phyloP scores from a whole-genome alignment of 805 yeast species.

The Debaryomyces maramus region DNA sequence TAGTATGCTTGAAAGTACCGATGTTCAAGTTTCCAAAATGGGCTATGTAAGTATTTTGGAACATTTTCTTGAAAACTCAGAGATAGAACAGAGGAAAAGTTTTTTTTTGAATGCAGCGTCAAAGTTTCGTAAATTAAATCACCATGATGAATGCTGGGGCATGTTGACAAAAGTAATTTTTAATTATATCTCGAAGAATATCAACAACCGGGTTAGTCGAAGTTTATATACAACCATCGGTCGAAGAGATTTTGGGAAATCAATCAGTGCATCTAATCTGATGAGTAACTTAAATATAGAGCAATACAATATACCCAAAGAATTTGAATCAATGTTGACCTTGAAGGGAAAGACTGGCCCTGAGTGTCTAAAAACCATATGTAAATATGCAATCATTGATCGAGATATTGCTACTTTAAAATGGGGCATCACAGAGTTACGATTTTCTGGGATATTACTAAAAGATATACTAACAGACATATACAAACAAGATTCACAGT shows the following conservation, averaged over 20 bases:
- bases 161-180: slow-evolving; percentile 20
- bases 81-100: slow-evolving; percentile 2
- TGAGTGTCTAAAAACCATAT: slow-evolving; percentile 21
- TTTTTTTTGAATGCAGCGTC: slow-evolving; percentile 12
- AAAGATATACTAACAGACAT: slow-evolving; percentile 13
- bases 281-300: slow-evolving; percentile 14
- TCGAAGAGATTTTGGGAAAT: slow-evolving; percentile 8
- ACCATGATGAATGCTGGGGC: slow-evolving; percentile 14
- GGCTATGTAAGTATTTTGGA: slow-evolving; percentile 27
- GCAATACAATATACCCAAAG: slow-evolving; percentile 20
- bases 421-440: slow-evolving; percentile 35
- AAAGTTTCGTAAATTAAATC: slow-evolving; percentile 11
- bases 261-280: neutral
- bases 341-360: slow-evolving; percentile 15
- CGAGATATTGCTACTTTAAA: slow-evolving; percentile 20
- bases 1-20: slow-evolving; percentile 18
- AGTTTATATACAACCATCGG: slow-evolving; percentile 4
- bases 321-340: slow-evolving; percentile 15
- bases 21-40: slow-evolving; percentile 20
- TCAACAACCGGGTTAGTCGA: slow-evolving; percentile 20
- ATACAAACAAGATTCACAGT: slow-evolving; percentile 2
- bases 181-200: slow-evolving; percentile 13
- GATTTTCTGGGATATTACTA: slow-evolving; percentile 25
- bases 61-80: slow-evolving; percentile 2
- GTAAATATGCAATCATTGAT: slow-evolving; percentile 22